A percentile compares a stretch with the other conserved stretches of the same genome.
Conservation (phyloP, 176 grass and related monocot genomes). For the Zea luxurians region DNA sequence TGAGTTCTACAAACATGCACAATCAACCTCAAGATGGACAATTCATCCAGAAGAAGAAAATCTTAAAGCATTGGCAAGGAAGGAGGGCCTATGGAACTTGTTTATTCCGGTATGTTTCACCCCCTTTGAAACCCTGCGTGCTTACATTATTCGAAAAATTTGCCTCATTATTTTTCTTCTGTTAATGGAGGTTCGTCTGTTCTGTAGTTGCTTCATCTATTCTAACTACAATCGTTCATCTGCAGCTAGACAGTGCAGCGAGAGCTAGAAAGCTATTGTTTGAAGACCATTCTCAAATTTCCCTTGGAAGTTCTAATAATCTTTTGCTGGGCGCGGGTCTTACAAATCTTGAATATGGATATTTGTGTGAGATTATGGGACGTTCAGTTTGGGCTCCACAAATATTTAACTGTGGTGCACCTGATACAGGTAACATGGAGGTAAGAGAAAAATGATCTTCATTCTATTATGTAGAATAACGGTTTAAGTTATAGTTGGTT, state of each 20-base stretch:
- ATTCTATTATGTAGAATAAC: background rate
- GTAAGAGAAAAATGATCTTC: constrained; percentile 28
- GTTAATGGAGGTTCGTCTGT: constrained; percentile 9
- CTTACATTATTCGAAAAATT: constrained; percentile 9
- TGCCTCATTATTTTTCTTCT: background rate
- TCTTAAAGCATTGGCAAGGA: constrained; percentile 67
- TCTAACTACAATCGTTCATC: constrained; percentile 38
- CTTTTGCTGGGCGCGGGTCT: constrained; percentile 77
- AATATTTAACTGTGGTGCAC: constrained; percentile 93
- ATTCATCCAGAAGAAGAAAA: constrained; percentile 80
- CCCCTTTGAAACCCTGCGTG: background rate
- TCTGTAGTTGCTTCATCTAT: constrained; percentile 23
- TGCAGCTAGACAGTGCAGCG: constrained; percentile 90
- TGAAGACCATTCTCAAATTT: constrained; percentile 39
- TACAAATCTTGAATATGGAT: constrained; percentile 97
- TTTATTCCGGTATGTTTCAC: constrained; percentile 74
- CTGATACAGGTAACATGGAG: constrained; percentile 99
- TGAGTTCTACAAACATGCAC: constrained; percentile 78
- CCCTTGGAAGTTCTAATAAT: constrained; percentile 44
- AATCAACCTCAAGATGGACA: constrained; percentile 77
- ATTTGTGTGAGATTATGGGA: constrained; percentile 96
- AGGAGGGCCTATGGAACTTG: constrained; percentile 88
- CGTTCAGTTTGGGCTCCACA: constrained; percentile 89
- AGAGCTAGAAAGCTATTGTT: constrained; percentile 78
- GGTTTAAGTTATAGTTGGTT: background rate